A percentile compares a stretch with the other conserved stretches of the same genome.
Conservation (phyloP, 2,329 filamentous ascomycete species). For the Bipolaris bicolor region DNA sequence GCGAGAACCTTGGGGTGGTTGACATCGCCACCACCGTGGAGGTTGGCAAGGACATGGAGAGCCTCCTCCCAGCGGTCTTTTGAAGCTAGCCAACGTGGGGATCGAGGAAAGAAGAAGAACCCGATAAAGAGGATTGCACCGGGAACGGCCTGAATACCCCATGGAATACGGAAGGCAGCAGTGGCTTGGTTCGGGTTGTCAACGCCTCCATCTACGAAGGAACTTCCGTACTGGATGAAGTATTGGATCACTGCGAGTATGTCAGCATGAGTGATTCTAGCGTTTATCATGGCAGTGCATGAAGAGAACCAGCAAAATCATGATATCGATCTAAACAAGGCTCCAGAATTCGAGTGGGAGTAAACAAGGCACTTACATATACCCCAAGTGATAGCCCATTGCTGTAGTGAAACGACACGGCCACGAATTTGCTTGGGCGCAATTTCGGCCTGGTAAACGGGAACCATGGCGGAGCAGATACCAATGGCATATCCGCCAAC, state of each 20-base stretch:
- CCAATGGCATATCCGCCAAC: slow-evolving; percentile 86
- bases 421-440: slow-evolving; percentile 56
- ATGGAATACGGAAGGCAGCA: slow-evolving; percentile 51
- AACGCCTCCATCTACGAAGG: slow-evolving; percentile 58
- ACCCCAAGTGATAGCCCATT: slow-evolving; percentile 67
- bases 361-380: slow-evolving; percentile 52
- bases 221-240: slow-evolving; percentile 70
- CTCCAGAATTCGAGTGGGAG: no score
- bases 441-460: slow-evolving; percentile 92
- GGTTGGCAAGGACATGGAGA: slow-evolving; percentile 58
- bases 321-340: slow-evolving; percentile 36
- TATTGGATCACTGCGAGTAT: slow-evolving; percentile 58
- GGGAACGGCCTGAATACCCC: slow-evolving; percentile 53
- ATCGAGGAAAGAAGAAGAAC: slow-evolving; percentile 54
- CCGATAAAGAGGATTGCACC: slow-evolving; percentile 48
- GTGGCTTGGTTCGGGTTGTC: slow-evolving; percentile 52
- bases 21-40: slow-evolving; percentile 64
- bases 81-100: slow-evolving; percentile 72
- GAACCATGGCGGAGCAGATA: slow-evolving; percentile 88
- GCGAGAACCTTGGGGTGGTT: slow-evolving; percentile 66
- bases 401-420: slow-evolving; percentile 66
- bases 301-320: neutral
- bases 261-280: slow-evolving; percentile 43
- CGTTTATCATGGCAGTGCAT: slow-evolving; percentile 16
- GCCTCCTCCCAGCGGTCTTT: slow-evolving; percentile 72